Percentiles rank a stretch among this genome's conserved stretches.
phyloP scores from a whole-genome alignment of 805 yeast species.

The Vanderwaltozyma verrucispora region DNA sequence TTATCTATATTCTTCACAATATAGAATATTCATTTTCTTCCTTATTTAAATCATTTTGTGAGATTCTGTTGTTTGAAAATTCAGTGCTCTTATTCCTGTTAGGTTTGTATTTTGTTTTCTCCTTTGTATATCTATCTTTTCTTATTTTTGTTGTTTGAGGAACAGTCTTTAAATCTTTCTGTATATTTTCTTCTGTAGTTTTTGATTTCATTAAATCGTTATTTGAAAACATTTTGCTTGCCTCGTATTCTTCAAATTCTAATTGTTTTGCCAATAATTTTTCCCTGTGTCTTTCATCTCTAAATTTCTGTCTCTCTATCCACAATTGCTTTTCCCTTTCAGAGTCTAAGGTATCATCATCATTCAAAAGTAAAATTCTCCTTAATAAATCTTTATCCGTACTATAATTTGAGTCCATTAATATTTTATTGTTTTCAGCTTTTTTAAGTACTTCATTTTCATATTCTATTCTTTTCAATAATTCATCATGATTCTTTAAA shows the following conservation, averaged over 20 bases:
- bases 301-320: slow-evolving; percentile 14
- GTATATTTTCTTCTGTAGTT: too few species aligned
- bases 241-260: slow-evolving; percentile 20
- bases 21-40: slow-evolving; percentile 17
- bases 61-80: slow-evolving; percentile 5
- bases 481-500: not conserved
- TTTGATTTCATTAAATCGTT: not conserved
- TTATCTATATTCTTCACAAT: too few species aligned
- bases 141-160: not conserved
- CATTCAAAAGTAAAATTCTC: slow-evolving; percentile 16
- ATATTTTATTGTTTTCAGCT: slow-evolving; percentile 4
- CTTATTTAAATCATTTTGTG: too few species aligned
- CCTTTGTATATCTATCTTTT: not conserved
- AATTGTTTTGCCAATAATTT: slow-evolving; percentile 16
- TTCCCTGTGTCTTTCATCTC: slow-evolving; percentile 15
- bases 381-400: slow-evolving; percentile 19
- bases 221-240: slow-evolving; percentile 7
- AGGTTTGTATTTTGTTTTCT: slow-evolving; percentile 4
- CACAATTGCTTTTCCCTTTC: slow-evolving; percentile 16
- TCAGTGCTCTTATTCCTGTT: slow-evolving; percentile 3
- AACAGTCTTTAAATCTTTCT: not conserved
- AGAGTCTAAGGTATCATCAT: slow-evolving; percentile 19
- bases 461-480: slow-evolving; percentile 10
- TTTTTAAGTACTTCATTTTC: slow-evolving; percentile 6
- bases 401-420: slow-evolving; percentile 12